These are phyloP conservation scores for Skeletonema costatum DNA, from an alignment of 108 stramenopile species.

Conservation along the genomic window DNA sequence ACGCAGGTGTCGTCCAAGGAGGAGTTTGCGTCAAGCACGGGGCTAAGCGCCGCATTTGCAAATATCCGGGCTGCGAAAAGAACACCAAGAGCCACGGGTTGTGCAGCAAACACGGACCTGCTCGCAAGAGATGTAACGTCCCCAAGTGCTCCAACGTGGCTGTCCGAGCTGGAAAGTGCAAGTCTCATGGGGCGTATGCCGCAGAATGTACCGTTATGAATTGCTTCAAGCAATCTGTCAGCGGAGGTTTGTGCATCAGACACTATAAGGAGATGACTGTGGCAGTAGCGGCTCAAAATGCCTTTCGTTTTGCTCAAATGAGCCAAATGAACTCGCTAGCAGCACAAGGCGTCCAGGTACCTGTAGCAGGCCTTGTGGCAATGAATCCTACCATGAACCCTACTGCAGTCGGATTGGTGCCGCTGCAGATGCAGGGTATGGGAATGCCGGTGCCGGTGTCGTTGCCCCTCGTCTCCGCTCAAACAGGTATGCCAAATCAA, in stretches of 20 bases:
- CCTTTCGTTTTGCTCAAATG: neutral
- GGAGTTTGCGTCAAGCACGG: conserved; percentile 30
- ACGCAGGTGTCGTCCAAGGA: conserved; percentile 17
- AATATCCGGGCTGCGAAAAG: conserved; percentile 18
- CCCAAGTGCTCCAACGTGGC: conserved; percentile 19
- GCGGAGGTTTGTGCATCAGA: neutral
- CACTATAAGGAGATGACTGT: neutral
- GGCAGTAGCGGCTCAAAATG: neutral
- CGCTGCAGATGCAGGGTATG: neutral
- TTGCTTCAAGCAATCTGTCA: neutral
- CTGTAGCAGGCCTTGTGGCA: neutral
- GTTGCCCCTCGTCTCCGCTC: neutral
- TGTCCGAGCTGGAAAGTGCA: conserved; percentile 27
- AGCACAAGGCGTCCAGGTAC: neutral
- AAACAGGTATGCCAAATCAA: neutral
- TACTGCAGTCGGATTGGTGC: neutral
- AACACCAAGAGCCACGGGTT: neutral
- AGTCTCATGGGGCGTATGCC: conserved; percentile 22
- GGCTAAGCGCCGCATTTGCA: conserved; percentile 21
- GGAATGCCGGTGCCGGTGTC: neutral
- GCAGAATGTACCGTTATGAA: neutral
- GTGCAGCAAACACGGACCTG: conserved; percentile 3
- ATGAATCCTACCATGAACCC: neutral
- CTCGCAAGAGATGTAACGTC: conserved; percentile 14
- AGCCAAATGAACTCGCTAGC: neutral